Percentiles rank a stretch among this genome's conserved stretches.
Evolutionary conservation across 768 basidiomycete genomes (phyloP).

Genomic region (Mycena polygramma): DNA sequence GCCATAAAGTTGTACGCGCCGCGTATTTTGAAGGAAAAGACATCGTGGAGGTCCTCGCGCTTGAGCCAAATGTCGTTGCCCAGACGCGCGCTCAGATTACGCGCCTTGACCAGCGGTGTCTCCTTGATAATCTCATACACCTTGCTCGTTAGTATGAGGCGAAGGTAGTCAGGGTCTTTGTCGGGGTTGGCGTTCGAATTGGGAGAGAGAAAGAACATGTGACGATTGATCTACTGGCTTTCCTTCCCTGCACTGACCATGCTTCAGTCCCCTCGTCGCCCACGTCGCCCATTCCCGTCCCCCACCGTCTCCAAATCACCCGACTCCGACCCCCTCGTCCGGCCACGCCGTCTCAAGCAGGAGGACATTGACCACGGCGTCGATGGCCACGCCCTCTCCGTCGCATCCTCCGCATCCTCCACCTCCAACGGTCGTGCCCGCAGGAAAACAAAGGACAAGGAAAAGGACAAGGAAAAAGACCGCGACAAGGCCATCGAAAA

Average conservation of each 20-base stretch:
- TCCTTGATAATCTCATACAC: conserved; percentile 92
- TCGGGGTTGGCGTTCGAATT: no score
- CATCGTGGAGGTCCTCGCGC: conserved; percentile 96
- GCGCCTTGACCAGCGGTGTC: conserved; percentile 90
- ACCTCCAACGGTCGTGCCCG: conserved; percentile 44
- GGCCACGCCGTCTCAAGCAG: conserved; percentile 75
- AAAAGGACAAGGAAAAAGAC: conserved; percentile 65
- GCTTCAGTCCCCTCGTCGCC: conserved; percentile 8
- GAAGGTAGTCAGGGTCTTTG: conserved; percentile 85
- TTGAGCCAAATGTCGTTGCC: conserved; percentile 97
- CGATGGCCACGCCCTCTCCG: conserved; percentile 60
- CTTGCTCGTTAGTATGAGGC: conserved; percentile 89
- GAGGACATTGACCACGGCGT: conserved; percentile 78
- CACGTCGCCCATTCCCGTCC: conserved; percentile 45
- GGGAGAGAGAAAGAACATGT: no score
- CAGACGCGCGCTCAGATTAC: conserved; percentile 86
- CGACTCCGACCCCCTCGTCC: conserved; percentile 48
- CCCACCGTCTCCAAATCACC: conserved; percentile 60
- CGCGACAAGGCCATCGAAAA: conserved; percentile 53
- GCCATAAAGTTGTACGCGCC: conserved; percentile 99
- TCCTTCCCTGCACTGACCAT: no score
- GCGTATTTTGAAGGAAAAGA: conserved; percentile 99
- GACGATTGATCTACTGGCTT: no score
- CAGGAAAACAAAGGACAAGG: conserved; percentile 70
- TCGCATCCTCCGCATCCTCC: conserved; percentile 47